Evolutionary conservation across 1,284 basidiomycete species (phyloP), one percentile per base, ranked within the genome.

Genomic region (Pseudomicrostroma phylloplanum): DNA sequence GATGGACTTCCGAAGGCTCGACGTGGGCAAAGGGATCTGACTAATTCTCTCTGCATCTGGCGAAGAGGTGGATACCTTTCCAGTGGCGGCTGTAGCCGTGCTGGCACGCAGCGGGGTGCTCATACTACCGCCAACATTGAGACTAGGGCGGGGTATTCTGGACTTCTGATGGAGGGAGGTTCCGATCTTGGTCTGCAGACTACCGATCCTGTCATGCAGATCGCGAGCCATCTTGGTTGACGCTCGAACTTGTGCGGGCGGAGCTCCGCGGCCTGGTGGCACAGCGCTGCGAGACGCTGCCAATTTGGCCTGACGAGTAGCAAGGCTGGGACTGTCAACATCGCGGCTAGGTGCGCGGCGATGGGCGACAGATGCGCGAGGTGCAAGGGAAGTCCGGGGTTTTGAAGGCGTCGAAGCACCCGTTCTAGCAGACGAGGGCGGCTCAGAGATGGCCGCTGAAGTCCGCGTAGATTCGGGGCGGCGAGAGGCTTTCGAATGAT

Each of bases 141-240:
- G 17, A 25, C 21, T 15, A 13, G 13, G 21, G 51, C 21, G 21
- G 51, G 13, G 15, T 54, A 25, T 26, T 60, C 2, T 61, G 54
- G 6, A 63, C 65, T 1, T 70, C 49, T 39, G 66, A 66, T 59
- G 68, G 65, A 19, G 71, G 73, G 17, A 60, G 64, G 56, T 70
- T 70, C 30, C 30, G 65, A 78, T 67, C 15, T 72, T 70, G 13
- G 63, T 60, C 58, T 76, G 71, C 49, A 78, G 69, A 58, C 70
- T 70, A 51, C 70, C 67, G 74, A 78, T 72, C 59, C 73, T 69
- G 55, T 61, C 60, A 8, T 71, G 67, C 67, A 78, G 68, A 11
- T 67, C 71, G 40, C 70, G 67, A 58, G 75, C 70, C 62, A 71
- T 74, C 12, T 60, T 55, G 48, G 63, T 67, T 21, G 56, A 66